Evolutionary conservation across 108 stramenopile genomes (phyloP).

Genomic region (Ochromonas danica): DNA sequence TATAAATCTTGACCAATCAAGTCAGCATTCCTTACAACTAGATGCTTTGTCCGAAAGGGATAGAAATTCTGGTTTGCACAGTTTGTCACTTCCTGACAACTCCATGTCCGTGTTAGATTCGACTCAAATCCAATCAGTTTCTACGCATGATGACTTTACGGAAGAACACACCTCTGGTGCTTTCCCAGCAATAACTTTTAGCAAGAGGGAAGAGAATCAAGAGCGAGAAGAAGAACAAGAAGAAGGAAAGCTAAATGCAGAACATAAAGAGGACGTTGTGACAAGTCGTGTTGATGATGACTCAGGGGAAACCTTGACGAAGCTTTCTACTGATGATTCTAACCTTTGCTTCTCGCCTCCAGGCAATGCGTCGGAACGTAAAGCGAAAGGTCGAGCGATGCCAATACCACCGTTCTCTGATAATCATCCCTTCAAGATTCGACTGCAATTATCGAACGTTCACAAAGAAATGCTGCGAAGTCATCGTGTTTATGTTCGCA

Average conservation of each 20-base stretch:
- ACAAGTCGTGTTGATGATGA: neutral
- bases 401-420: neutral
- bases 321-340: neutral
- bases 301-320: neutral
- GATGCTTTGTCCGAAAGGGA: no score
- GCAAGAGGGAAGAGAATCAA: no score
- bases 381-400: neutral
- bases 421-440: neutral
- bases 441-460: neutral
- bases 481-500: neutral
- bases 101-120: no score
- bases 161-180: no score
- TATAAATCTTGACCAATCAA: no score
- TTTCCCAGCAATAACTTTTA: no score
- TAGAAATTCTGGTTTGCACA: no score
- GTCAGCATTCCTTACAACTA: no score
- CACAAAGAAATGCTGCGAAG: neutral
- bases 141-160: no score
- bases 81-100: no score
- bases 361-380: neutral
- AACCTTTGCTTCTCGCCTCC: neutral
- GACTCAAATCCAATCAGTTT: no score
- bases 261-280: neutral
- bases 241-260: neutral
- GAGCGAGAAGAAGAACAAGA: neutral